Conservation (phyloP, 2,329 filamentous ascomycete species). For the Aspergillus tamarii region DNA sequence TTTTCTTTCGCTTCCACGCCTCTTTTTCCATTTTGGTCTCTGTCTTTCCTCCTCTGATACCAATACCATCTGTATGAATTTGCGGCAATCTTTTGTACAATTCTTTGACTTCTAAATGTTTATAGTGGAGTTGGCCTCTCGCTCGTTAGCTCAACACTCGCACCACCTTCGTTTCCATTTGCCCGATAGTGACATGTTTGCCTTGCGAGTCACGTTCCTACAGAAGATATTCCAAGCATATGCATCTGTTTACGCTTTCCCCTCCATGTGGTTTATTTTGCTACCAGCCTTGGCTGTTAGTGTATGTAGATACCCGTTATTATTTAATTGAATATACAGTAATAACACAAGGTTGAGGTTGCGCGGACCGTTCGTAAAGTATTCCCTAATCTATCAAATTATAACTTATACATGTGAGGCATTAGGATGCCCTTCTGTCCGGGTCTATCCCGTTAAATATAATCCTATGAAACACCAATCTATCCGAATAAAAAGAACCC, state of each 20-base stretch:
- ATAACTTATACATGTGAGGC: too few species aligned
- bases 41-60: slow-evolving; percentile 4
- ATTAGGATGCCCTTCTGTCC: not conserved
- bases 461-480: not conserved
- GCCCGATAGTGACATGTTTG: slow-evolving; percentile 1
- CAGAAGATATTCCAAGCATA: not conserved
- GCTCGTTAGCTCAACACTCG: slow-evolving; percentile 1
- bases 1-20: slow-evolving; percentile 8
- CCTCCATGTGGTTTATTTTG: slow-evolving; percentile 3
- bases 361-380: not conserved
- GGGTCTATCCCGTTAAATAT: not conserved
- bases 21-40: slow-evolving; percentile 1
- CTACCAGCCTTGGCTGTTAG: slow-evolving; percentile 8
- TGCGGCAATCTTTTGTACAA: slow-evolving; percentile 20
- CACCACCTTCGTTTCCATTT: slow-evolving; percentile 12
- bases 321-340: slow-evolving; percentile 18
- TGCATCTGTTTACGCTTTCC: not conserved
- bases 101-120: slow-evolving; percentile 8
- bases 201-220: not conserved
- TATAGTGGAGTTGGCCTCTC: not conserved
- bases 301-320: slow-evolving; percentile 18
- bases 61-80: slow-evolving; percentile 8
- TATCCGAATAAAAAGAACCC: not conserved
- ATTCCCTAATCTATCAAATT: not conserved
- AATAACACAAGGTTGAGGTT: not conserved